Percentiles rank a stretch among this genome's conserved stretches.
phyloP scores from a whole-genome alignment of 768 basidiomycete species.

The Xerocomellus chrysenteron region DNA sequence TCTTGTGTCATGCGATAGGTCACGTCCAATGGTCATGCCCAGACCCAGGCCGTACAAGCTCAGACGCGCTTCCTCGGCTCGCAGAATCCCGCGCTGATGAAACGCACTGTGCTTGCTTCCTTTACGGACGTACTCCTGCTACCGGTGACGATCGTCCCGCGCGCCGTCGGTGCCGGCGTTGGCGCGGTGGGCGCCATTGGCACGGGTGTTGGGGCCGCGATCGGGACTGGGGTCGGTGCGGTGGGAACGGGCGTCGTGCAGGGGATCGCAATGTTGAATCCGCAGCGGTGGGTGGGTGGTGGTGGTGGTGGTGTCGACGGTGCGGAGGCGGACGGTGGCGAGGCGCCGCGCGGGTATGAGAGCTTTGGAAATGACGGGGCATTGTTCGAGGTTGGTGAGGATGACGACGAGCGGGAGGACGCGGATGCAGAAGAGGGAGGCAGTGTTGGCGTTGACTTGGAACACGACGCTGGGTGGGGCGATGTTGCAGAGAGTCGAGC shows the following conservation, averaged over 20 bases:
- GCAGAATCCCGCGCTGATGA: slow-evolving; percentile 87
- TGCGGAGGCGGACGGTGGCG: not conserved
- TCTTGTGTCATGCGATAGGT: not conserved
- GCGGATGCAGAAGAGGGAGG: not conserved
- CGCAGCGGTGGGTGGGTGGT: slow-evolving; percentile 74
- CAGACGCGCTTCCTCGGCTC: slow-evolving; percentile 72
- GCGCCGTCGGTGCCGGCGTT: slow-evolving; percentile 70
- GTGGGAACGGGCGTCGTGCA: slow-evolving; percentile 72
- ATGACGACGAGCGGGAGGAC: slow-evolving; percentile 34
- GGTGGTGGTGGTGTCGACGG: slow-evolving; percentile 6
- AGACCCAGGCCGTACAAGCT: slow-evolving; percentile 1
- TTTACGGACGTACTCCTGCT: slow-evolving; percentile 88
- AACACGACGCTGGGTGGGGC: slow-evolving; percentile 28
- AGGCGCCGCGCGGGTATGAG: slow-evolving; percentile 18
- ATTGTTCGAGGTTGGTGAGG: slow-evolving; percentile 52
- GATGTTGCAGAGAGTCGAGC: slow-evolving; percentile 16
- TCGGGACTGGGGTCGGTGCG: slow-evolving; percentile 56
- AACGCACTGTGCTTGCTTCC: slow-evolving; percentile 88
- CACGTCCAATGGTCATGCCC: slow-evolving; percentile 6
- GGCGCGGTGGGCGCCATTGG: slow-evolving; percentile 66
- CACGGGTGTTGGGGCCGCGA: slow-evolving; percentile 59
- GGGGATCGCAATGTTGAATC: slow-evolving; percentile 88
- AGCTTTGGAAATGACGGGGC: slow-evolving; percentile 34
- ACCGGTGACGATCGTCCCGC: slow-evolving; percentile 95
- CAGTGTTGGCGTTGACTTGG: not conserved